Evolutionary conservation across 1,284 basidiomycete species (phyloP).

Genomic region (Tylopilus sp.): DNA sequence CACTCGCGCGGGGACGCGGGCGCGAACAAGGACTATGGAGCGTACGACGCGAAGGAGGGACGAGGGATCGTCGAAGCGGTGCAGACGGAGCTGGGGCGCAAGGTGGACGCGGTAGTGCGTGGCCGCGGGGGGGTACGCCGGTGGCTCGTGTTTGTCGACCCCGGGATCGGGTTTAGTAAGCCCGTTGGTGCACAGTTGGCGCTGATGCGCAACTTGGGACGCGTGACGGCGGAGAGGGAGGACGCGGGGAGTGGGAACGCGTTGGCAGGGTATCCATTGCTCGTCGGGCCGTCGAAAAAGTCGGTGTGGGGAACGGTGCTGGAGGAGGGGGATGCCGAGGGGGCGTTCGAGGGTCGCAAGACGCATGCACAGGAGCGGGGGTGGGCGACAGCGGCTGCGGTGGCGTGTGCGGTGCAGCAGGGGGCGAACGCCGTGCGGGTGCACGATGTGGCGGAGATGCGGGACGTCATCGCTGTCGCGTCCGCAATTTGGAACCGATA

Average conservation of each 20-base stretch:
- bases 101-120: constrained; percentile 66
- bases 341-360: constrained; percentile 44
- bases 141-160: constrained; percentile 92
- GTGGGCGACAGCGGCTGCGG: constrained; percentile 81
- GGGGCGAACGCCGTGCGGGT: constrained; percentile 76
- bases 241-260: constrained; percentile 43
- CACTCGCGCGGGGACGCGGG: constrained; percentile 85
- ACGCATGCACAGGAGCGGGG: constrained; percentile 63
- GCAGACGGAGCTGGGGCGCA: constrained; percentile 66
- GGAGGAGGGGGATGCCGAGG: constrained; percentile 37
- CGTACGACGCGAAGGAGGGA: background rate
- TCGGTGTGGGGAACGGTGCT: constrained; percentile 75
- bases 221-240: constrained; percentile 41
- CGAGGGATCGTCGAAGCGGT: constrained; percentile 65
- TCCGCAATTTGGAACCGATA: constrained; percentile 40
- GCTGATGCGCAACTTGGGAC: constrained; percentile 55
- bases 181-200: constrained; percentile 71
- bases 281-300: constrained; percentile 83
- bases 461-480: constrained; percentile 46
- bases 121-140: constrained; percentile 74
- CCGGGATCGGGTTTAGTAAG: constrained; percentile 96
- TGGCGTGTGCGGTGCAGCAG: constrained; percentile 74
- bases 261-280: constrained; percentile 62
- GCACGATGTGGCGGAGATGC: constrained; percentile 76
- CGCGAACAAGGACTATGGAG: constrained; percentile 54